Evolutionary conservation across 768 basidiomycete genomes (phyloP), one percentile per base, ranked within the genome.

Genomic region (Dioszegia hungarica): DNA sequence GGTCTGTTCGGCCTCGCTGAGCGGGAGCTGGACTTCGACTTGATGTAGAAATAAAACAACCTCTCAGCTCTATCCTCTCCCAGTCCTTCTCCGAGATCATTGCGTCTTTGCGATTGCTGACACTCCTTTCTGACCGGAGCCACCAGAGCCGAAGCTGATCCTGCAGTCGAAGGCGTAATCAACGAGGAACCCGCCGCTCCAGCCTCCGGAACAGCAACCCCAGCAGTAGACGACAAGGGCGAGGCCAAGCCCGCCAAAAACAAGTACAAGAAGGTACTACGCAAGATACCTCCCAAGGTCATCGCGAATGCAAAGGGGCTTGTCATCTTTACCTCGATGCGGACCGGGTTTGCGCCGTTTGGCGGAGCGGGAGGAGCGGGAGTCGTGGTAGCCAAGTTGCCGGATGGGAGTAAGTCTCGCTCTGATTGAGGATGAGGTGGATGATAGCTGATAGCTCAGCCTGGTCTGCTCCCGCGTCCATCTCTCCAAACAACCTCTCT

Each of bases 321-420:
- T 24, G 75, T 72, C 14, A 75, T 77, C 60, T 77, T 75, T 49
- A 75, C 76, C 0, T 59, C 61, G 5, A 70, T 76, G 64, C 47
- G 76, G 12, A 69, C 62, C 3, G 76, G 68, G 0, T 63, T 77
- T n/a, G 75, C 76, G 12, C 75, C 75, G 2, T 69, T 77, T 31
- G 76, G 76, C 24, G 76, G 76, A 0, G 75, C 75, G 0, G 75
- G 76, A 3, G 76, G 76, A 1, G 62, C 72, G 1, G 76, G 76
- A 24, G 34, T 77, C n/a, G 75, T 77, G 3, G 56, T 77, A n/a
- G 75, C 73, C 12, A 67, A 64, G 43, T 59, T 77, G 19, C 68
- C 70, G 2, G 76, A 76, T 57, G 76, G 76, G 37, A 50, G 70
- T 75, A 57, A 73, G 69, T 68, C 3, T 31, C 45, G 27, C 17